phyloP scores from a whole-genome alignment of 1,284 basidiomycete species.

The Laetiporus sulphureus region DNA sequence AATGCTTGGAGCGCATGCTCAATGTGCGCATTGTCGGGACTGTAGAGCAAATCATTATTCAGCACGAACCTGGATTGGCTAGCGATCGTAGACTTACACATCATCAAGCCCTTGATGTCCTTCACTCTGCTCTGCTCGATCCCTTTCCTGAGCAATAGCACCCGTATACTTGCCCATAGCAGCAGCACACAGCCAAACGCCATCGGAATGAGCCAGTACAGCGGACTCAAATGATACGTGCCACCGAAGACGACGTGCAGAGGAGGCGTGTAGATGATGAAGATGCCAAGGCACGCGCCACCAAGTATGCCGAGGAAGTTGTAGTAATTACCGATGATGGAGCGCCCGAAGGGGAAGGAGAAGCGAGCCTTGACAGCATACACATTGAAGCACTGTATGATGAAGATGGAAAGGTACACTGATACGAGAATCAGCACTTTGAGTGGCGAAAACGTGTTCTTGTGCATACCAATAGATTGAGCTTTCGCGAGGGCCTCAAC shows the following conservation, averaged over 20 bases:
- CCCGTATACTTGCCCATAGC: constrained; percentile 53
- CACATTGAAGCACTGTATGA: constrained; percentile 66
- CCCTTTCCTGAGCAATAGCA: constrained; percentile 48
- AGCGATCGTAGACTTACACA: constrained; percentile 44
- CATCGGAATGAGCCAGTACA: constrained; percentile 63
- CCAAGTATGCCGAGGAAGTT: constrained; percentile 61
- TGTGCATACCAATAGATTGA: constrained; percentile 45
- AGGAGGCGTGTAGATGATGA: constrained; percentile 64
- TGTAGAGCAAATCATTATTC: constrained; percentile 15
- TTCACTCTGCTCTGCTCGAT: constrained; percentile 50
- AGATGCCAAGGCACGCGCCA: constrained; percentile 57
- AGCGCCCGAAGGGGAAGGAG: constrained; percentile 54
- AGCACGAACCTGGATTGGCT: neutral
- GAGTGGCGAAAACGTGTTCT: neutral
- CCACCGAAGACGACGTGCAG: constrained; percentile 64
- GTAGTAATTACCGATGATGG: constrained; percentile 50
- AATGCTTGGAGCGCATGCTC: constrained; percentile 48
- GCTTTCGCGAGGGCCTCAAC: constrained; percentile 54
- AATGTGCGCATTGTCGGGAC: constrained; percentile 65
- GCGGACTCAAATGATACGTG: constrained; percentile 45
- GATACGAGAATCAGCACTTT: neutral
- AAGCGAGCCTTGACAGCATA: constrained; percentile 65
- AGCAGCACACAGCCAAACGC: constrained; percentile 55
- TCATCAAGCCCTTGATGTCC: constrained; percentile 60
- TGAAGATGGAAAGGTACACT: constrained; percentile 64